Evolutionary conservation across 1,284 basidiomycete species (phyloP).

Genomic region (Waitea zeae): DNA sequence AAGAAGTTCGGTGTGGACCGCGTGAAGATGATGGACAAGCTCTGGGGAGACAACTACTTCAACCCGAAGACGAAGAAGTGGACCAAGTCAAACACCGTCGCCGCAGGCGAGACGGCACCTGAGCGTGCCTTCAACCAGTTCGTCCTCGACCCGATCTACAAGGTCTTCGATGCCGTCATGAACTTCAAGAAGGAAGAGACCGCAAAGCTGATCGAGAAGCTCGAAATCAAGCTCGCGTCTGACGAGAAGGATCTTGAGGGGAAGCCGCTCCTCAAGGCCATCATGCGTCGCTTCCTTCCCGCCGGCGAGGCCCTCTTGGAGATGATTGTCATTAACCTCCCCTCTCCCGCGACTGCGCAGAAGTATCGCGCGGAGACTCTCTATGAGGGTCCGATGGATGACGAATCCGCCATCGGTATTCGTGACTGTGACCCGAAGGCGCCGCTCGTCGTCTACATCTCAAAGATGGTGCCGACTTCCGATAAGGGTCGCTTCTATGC

Average conservation of each 20-base stretch:
- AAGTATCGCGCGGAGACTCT: conserved; percentile 98
- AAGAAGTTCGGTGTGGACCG: conserved; percentile 99
- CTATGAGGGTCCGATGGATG: conserved; percentile 99
- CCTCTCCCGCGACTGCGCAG: conserved; percentile 94
- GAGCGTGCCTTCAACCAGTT: conserved; percentile 94
- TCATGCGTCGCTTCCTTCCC: conserved; percentile 99
- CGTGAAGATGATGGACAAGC: conserved; percentile 94
- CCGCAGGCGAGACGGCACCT: conserved; percentile 77
- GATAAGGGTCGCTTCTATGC: conserved; percentile 99
- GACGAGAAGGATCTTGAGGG: conserved; percentile 95
- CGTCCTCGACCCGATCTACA: conserved; percentile 99
- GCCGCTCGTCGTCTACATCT: conserved; percentile 97
- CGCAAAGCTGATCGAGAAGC: conserved; percentile 83
- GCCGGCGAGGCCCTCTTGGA: conserved; percentile 97
- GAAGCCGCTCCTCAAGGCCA: conserved; percentile 91
- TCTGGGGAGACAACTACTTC: conserved; percentile 99
- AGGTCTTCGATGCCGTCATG: conserved; percentile 98
- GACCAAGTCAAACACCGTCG: conserved; percentile 66
- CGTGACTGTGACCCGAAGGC: conserved; percentile 96
- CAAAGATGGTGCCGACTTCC: conserved; percentile 99
- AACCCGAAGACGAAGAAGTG: conserved; percentile 97
- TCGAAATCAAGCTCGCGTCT: conserved; percentile 80
- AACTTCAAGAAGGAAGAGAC: conserved; percentile 98
- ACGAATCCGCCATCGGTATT: conserved; percentile 97
- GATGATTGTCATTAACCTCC: conserved; percentile 99